Evolutionary conservation across 305 asterid genomes (phyloP), one percentile per base, ranked within the genome.

Genomic region (Plantago lanceolata): DNA sequence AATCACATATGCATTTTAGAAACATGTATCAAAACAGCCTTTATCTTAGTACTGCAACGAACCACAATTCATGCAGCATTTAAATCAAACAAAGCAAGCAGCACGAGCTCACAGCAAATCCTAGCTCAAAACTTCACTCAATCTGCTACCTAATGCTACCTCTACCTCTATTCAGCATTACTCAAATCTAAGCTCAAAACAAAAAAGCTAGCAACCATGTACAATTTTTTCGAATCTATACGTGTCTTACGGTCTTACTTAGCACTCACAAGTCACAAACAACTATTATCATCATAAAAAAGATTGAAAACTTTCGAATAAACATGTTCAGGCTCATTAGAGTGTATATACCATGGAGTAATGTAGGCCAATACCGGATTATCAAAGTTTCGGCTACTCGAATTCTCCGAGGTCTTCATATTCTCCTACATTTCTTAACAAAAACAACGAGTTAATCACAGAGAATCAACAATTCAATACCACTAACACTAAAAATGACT

Each of bases 281-380:
- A 40, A 11, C 47, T 8, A 40, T 40, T 11, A 2, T 40, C 47
- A 40, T 40, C 47, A 40, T 40, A 40, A 40, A 15, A 40, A 40
- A 11, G 3, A 40, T 11, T 11, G 15, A 15, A 40, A 40, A 12
- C 47, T 40, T 40, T 1, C 47, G 0, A 19, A 7, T 16, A 24
- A 49, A 67, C 40, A 48, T 48, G n/a, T 7, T 16, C 35, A 20
- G n/a, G 50, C 31, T 19, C 48, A 13, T 40, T 40, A 40, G 16
- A 26, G 76, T 49, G 68, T 17, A 67, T 66, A 54, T 82, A 89
- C 99, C 99, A 89, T n/a, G 97, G 99, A 71, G 99, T 87, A 66
- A 93, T 72, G 80, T 93, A 93, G 37, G 96, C 97, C 56, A 93
- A 74, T 59, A 93, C 87, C 65, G 94, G 92, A 68, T 87, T 93